phyloP scores from a whole-genome alignment of 2,329 filamentous ascomycete species.

The Botrytis fabae region DNA sequence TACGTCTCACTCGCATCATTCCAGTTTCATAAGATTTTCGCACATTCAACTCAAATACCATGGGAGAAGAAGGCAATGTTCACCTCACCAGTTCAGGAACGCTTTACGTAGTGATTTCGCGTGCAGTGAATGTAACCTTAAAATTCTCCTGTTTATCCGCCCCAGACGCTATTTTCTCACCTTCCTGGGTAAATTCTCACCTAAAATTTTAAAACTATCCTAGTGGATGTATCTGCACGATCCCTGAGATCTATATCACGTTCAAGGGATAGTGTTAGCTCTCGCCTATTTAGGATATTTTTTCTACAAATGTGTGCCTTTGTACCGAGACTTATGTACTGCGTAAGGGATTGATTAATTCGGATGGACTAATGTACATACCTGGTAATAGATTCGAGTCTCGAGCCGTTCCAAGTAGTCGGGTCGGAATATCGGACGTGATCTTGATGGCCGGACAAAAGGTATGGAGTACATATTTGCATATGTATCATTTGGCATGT shows the following conservation, averaged over 20 bases:
- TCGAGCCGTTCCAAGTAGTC: slow-evolving; percentile 8
- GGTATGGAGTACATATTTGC: neutral
- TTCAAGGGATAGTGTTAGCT: neutral
- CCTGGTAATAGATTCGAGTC: slow-evolving; percentile 7
- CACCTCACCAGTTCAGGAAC: neutral
- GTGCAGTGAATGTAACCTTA: slow-evolving; percentile 10
- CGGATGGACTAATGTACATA: neutral
- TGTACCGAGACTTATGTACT: slow-evolving; percentile 1
- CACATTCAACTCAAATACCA: neutral
- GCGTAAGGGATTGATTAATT: neutral
- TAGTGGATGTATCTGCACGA: neutral
- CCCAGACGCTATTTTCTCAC: slow-evolving; percentile 12
- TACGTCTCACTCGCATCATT: neutral
- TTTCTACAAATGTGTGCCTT: neutral
- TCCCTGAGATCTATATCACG: slow-evolving; percentile 1
- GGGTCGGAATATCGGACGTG: neutral
- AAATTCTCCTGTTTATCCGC: neutral
- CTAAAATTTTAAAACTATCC: neutral
- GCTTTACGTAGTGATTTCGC: neutral
- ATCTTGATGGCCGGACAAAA: neutral
- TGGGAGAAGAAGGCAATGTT: neutral
- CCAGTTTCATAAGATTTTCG: neutral
- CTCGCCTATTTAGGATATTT: neutral
- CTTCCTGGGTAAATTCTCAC: neutral
- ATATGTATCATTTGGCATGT: neutral